Evolutionary conservation across 768 basidiomycete species (phyloP).

Genomic region (Panus rudis): DNA sequence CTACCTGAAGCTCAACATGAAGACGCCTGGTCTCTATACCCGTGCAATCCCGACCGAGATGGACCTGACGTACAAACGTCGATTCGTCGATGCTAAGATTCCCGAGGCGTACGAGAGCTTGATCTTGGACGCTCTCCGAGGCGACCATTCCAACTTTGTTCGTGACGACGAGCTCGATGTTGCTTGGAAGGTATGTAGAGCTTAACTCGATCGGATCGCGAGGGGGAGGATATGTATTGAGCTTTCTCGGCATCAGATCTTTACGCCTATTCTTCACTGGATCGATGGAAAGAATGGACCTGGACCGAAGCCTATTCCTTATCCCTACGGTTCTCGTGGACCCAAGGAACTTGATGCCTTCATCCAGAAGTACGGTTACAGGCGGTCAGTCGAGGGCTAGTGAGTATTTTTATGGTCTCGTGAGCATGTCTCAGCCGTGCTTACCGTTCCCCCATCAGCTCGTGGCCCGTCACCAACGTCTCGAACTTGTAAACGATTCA

Average conservation of each 20-base stretch:
- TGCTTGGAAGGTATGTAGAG: constrained; percentile 82
- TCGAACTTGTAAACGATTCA: constrained; percentile 21
- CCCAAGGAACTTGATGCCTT: constrained; percentile 79
- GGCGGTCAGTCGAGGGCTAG: constrained; percentile 63
- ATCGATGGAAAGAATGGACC: constrained; percentile 74
- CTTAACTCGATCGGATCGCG: background rate
- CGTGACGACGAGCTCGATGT: constrained; percentile 95
- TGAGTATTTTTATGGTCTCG: constrained; percentile 34
- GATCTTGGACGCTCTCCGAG: constrained; percentile 91
- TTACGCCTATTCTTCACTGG: constrained; percentile 93
- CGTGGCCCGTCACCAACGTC: constrained; percentile 69
- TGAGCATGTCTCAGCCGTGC: background rate
- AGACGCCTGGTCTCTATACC: constrained; percentile 86
- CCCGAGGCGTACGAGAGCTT: constrained; percentile 96
- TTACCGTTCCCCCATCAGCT: constrained; percentile 30
- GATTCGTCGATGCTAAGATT: constrained; percentile 86
- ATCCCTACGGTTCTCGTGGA: constrained; percentile 95
- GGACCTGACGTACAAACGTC: constrained; percentile 96
- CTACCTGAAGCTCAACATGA: constrained; percentile 95
- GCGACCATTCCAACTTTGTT: constrained; percentile 99
- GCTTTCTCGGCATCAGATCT: constrained; percentile 51
- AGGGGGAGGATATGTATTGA: background rate
- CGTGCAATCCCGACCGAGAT: constrained; percentile 93
- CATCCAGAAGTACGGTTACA: constrained; percentile 71
- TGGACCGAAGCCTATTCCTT: constrained; percentile 64